Evolutionary conservation across 768 basidiomycete species (phyloP).

Genomic region (Rhizopogon salebrosus): DNA sequence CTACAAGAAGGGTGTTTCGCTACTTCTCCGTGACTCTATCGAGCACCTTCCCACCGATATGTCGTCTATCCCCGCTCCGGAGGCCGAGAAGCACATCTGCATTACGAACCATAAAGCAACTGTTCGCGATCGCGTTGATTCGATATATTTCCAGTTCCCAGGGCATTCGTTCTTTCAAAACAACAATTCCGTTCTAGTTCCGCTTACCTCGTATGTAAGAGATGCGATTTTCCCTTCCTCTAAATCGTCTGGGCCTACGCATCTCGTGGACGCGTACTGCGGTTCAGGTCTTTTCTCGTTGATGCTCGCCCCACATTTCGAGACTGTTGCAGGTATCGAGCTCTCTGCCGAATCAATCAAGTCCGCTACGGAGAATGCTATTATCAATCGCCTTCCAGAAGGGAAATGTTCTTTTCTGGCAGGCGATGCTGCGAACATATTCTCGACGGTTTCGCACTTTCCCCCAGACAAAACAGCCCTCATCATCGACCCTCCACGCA

Average conservation of each 20-base stretch:
- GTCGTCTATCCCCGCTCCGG: slow-evolving; percentile 27
- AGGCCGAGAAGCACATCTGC: slow-evolving; percentile 63
- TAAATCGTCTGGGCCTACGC: slow-evolving; percentile 43
- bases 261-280: slow-evolving; percentile 95
- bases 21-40: slow-evolving; percentile 86
- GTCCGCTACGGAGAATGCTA: slow-evolving; percentile 61
- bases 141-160: slow-evolving; percentile 76
- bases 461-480: slow-evolving; percentile 63
- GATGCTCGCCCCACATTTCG: slow-evolving; percentile 71
- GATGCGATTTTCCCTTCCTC: slow-evolving; percentile 55
- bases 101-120: slow-evolving; percentile 76
- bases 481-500: slow-evolving; percentile 88
- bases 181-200: slow-evolving; percentile 87
- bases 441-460: slow-evolving; percentile 59
- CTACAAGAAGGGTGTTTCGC: slow-evolving; percentile 85
- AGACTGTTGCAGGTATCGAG: slow-evolving; percentile 83
- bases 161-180: slow-evolving; percentile 97
- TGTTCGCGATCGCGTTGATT: slow-evolving; percentile 82
- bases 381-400: slow-evolving; percentile 52
- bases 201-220: slow-evolving; percentile 79
- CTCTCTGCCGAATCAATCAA: slow-evolving; percentile 70
- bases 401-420: slow-evolving; percentile 62
- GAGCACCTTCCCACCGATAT: slow-evolving; percentile 16
- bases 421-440: slow-evolving; percentile 87
- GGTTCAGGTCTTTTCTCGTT: slow-evolving; percentile 87